A percentile compares a stretch with the other conserved stretches of the same genome.
Conservation (phyloP, 345 rosid genomes). For the Brassica rapa region DNA sequence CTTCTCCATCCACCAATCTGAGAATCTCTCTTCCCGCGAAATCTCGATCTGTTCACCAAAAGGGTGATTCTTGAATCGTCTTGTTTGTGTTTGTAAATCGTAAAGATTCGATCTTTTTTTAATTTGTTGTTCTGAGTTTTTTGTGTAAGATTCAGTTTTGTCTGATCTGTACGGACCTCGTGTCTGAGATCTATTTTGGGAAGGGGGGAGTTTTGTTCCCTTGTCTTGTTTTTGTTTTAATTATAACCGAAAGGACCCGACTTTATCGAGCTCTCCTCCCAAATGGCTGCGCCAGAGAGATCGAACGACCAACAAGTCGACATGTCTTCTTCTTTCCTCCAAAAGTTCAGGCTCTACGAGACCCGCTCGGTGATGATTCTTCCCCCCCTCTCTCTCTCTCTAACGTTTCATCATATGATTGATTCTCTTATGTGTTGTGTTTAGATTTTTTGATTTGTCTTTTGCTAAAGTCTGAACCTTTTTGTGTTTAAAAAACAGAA, state of each 20-base stretch:
- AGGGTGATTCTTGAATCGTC: background rate
- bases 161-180: conserved; percentile 17
- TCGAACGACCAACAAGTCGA: conserved; percentile 35
- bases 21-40: background rate
- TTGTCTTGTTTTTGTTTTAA: conserved; percentile 7
- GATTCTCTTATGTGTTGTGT: background rate
- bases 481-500: conserved; percentile 46
- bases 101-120: background rate
- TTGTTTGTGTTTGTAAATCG: conserved; percentile 16
- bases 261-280: conserved; percentile 18
- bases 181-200: conserved; percentile 39
- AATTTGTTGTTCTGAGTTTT: background rate
- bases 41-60: conserved; percentile 6
- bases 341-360: conserved; percentile 85
- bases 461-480: background rate
- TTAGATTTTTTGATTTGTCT: background rate
- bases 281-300: conserved; percentile 47
- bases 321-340: conserved; percentile 50
- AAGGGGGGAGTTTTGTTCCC: background rate
- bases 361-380: conserved; percentile 71
- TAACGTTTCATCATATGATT: background rate
- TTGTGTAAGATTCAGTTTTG: conserved; percentile 29
- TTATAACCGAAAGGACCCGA: conserved; percentile 32
- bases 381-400: background rate
- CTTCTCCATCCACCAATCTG: conserved; percentile 25